Conservation (phyloP, 192 early-diverging fungal species). For the Podila clonocystis region DNA sequence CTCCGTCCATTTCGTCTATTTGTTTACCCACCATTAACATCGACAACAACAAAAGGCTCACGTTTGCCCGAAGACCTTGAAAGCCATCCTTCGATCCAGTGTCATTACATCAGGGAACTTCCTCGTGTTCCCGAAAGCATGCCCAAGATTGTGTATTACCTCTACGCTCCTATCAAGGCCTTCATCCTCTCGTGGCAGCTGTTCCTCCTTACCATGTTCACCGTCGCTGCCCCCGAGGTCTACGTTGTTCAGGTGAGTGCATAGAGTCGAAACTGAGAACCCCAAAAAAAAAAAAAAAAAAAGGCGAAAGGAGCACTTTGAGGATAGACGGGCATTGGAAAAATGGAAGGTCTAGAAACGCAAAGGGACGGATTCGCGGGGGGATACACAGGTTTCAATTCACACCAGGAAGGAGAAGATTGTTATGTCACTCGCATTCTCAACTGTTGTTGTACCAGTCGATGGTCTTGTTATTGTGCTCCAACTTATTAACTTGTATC, state of each 20-base stretch:
- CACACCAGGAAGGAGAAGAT: no score
- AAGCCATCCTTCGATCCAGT: constrained; percentile 57
- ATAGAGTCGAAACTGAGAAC: not conserved
- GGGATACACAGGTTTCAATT: not conserved
- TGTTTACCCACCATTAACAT: not conserved
- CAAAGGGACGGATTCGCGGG: not conserved
- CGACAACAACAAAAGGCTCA: constrained; percentile 25
- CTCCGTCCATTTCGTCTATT: not conserved
- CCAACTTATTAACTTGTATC: no score
- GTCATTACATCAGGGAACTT: constrained; percentile 57
- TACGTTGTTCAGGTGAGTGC: constrained; percentile 81
- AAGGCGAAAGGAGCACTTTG: not conserved
- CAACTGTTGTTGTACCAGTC: no score
- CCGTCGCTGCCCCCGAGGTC: constrained; percentile 66
- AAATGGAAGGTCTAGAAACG: not conserved
- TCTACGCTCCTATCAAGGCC: constrained; percentile 76
- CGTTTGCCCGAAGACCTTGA: constrained; percentile 46
- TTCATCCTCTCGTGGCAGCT: constrained; percentile 67
- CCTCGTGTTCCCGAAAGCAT: constrained; percentile 64
- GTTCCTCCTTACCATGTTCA: constrained; percentile 67
- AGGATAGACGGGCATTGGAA: not conserved
- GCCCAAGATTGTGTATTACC: constrained; percentile 68
- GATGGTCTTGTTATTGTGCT: no score
- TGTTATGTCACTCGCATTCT: no score
- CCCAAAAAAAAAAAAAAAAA: no score